Evolutionary conservation across 2,329 filamentous ascomycete species (phyloP), one percentile per base, ranked within the genome.

Genomic region (Diplodia scrobiculata): DNA sequence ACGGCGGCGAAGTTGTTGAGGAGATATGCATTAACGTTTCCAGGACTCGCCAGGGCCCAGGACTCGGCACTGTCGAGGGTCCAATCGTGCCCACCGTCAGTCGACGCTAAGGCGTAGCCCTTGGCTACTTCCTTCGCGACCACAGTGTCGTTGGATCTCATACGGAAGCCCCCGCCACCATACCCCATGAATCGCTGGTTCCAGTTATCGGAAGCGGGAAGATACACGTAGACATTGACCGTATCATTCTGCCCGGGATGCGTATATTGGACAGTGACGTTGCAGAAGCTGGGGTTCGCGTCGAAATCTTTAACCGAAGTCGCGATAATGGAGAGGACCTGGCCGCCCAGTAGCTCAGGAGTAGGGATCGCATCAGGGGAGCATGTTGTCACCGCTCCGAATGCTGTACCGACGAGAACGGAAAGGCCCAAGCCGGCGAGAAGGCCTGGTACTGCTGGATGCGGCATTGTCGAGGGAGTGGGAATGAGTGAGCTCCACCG

Each of bases 251-350:
- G 69, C 1, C 75, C 76, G 4, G 73, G 72, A 65, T 80, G 78
- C 4, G 77, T 78, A 66, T 77, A 77, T 1, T 73, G 76, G 47
- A 79, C 67, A 4, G 73, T 79, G 55, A 79, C 65, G 34, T 78
- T 75, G 72, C 78, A 79, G 62, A 75, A 76, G 34, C 58, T 50
- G 41, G 34, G 9, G 25, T 21, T 62, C 5, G n/a, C 58, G 19
- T n/a, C n/a, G 19, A 25, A 50, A 25, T 62, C 21, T 2, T n/a
- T 14, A 17, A 50, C 41, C 13, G 58, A 19, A 3, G 59, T 70
- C 6, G 58, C 58, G 6, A 45, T 34, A 14, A 62, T 29, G 27
- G 58, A 62, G 27, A 62, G 45, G 14, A 62, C 27, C 10, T 51
- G 41, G 27, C 58, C 58, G 11, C 58, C 58, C 41, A 62, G 34